phyloP scores from a whole-genome alignment of 2,329 filamentous ascomycete genomes.

The Lachnum nothofagi region DNA sequence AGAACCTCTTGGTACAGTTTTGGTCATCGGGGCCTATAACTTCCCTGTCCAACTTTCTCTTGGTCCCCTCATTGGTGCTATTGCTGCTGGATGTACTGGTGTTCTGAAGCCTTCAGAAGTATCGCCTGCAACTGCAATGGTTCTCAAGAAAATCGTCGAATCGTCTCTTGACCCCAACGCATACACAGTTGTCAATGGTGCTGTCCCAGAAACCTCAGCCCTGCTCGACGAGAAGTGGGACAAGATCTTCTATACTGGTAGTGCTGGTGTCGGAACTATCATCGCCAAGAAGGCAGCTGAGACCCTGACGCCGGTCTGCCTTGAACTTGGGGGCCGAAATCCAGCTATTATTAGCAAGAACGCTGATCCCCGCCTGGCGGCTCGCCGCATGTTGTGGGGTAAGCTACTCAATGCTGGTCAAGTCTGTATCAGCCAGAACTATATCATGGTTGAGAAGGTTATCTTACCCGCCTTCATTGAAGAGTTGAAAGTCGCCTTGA shows the following conservation, averaged over 20 bases:
- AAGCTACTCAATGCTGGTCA: slow-evolving; percentile 86
- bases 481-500: slow-evolving; percentile 65
- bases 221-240: slow-evolving; percentile 89
- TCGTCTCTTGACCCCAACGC: slow-evolving; percentile 69
- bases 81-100: slow-evolving; percentile 84
- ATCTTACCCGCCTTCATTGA: slow-evolving; percentile 67
- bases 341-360: slow-evolving; percentile 86
- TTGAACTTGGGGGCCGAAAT: slow-evolving; percentile 89
- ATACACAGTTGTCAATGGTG: slow-evolving; percentile 77
- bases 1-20: slow-evolving; percentile 76
- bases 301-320: slow-evolving; percentile 77
- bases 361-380: slow-evolving; percentile 73
- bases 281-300: slow-evolving; percentile 85
- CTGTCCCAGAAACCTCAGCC: slow-evolving; percentile 70
- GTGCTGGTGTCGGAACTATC: slow-evolving; percentile 72
- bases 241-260: slow-evolving; percentile 96
- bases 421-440: slow-evolving; percentile 90
- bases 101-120: slow-evolving; percentile 88
- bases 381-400: slow-evolving; percentile 79
- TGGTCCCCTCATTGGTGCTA: slow-evolving; percentile 78
- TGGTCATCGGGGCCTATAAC: slow-evolving; percentile 93
- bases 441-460: slow-evolving; percentile 74
- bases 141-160: slow-evolving; percentile 73
- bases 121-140: slow-evolving; percentile 68
- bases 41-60: slow-evolving; percentile 81